These are phyloP conservation scores for Hygrophoropsis aurantiaca DNA, from an alignment of 768 basidiomycete genomes.

Conservation along the genomic window DNA sequence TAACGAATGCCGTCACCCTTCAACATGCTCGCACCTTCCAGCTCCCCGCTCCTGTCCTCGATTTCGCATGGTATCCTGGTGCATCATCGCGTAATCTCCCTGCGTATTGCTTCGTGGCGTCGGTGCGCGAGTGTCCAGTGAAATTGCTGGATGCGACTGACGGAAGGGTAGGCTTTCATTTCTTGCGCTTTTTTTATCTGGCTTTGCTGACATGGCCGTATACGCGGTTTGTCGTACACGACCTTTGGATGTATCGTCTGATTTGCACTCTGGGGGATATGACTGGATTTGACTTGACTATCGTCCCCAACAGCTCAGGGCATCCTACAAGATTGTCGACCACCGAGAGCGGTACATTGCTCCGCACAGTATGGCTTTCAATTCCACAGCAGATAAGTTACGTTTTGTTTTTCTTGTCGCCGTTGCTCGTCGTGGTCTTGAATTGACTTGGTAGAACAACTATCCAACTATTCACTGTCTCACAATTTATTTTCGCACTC, in stretches of 20 bases:
- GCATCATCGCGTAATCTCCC: conserved; percentile 59
- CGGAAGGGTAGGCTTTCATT: conserved; percentile 56
- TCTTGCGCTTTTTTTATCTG: neutral
- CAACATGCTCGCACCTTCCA: conserved; percentile 28
- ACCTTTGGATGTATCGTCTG: neutral
- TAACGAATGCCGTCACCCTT: neutral
- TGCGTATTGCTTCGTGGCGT: conserved; percentile 80
- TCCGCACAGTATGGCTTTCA: conserved; percentile 83
- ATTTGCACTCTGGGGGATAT: neutral
- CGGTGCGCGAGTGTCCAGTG: conserved; percentile 82
- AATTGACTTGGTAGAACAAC: too few species aligned
- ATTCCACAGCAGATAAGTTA: conserved; percentile 67
- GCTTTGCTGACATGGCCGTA: neutral
- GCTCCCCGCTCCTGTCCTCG: conserved; percentile 74
- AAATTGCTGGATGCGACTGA: conserved; percentile 79
- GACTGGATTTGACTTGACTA: neutral
- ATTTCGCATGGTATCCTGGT: conserved; percentile 83
- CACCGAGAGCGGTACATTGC: conserved; percentile 91
- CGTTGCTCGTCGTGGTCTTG: too few species aligned
- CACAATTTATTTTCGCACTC: neutral
- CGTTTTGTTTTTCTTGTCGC: too few species aligned
- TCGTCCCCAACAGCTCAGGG: conserved; percentile 61
- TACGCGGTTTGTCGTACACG: neutral
- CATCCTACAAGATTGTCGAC: conserved; percentile 90
- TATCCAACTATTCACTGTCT: neutral